A percentile compares a stretch with the other conserved stretches of the same genome.
These are phyloP conservation scores for Penicillium sp. DNA, from an alignment of 2,329 filamentous ascomycete species.

Conservation along the genomic window DNA sequence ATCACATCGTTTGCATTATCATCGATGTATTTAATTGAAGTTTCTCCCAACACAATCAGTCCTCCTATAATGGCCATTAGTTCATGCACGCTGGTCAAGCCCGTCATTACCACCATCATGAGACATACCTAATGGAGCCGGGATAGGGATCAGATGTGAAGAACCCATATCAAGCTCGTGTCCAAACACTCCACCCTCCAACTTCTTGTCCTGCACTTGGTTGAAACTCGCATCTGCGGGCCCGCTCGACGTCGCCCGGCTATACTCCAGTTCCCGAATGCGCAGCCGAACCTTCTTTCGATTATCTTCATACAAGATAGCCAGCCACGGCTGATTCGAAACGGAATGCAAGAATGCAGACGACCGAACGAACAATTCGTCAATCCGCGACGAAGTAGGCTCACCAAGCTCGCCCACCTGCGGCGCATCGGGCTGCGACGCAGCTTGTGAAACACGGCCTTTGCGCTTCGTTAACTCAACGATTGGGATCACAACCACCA, in stretches of 20 bases:
- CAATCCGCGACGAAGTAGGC: conserved; percentile 61
- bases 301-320: conserved; percentile 65
- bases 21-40: conserved; percentile 80
- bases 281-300: conserved; percentile 57
- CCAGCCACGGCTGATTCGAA: conserved; percentile 58
- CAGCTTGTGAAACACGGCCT: conserved; percentile 25
- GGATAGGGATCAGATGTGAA: conserved; percentile 62
- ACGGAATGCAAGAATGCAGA: conserved; percentile 64
- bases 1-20: conserved; percentile 69
- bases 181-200: conserved; percentile 37
- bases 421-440: conserved; percentile 25
- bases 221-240: conserved; percentile 56
- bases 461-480: conserved; percentile 53
- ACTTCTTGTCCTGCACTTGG: conserved; percentile 44
- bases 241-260: conserved; percentile 43
- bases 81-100: conserved; percentile 45
- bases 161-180: conserved; percentile 60
- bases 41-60: conserved; percentile 74
- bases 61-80: conserved; percentile 59
- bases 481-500: conserved; percentile 65
- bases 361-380: conserved; percentile 66
- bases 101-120: background rate
- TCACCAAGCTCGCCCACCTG: conserved; percentile 60
- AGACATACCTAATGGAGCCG: conserved; percentile 53
- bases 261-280: conserved; percentile 56